Conservation (phyloP, 2,329 filamentous ascomycete species). For the Lachnellula occidentalis region DNA sequence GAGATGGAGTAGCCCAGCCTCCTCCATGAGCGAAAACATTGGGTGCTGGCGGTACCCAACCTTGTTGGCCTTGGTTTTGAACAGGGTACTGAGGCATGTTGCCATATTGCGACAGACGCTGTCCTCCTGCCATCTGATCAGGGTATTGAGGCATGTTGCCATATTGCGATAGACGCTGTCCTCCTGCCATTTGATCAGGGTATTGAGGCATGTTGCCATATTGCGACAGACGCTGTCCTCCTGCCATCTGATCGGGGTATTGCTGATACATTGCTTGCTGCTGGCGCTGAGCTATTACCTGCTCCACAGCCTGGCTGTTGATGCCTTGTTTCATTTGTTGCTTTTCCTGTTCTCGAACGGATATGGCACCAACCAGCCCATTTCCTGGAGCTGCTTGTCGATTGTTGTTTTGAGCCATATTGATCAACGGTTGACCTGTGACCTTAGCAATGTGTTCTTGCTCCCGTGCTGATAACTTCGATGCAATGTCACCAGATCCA, state of each 20-base stretch:
- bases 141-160: slow-evolving; percentile 25
- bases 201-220: slow-evolving; percentile 24
- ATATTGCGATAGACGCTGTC: too few relatives aligned
- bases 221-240: slow-evolving; percentile 17
- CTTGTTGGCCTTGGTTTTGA: slow-evolving; percentile 29
- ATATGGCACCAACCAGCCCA: slow-evolving; percentile 73
- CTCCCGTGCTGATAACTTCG: slow-evolving; percentile 74
- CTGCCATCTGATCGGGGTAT: slow-evolving; percentile 15
- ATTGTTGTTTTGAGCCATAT: slow-evolving; percentile 43
- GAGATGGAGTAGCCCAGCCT: slow-evolving; percentile 29
- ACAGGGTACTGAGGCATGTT: slow-evolving; percentile 18
- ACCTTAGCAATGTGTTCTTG: slow-evolving; percentile 83
- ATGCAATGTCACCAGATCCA: slow-evolving; percentile 42
- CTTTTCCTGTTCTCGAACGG: slow-evolving; percentile 73
- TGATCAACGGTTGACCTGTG: slow-evolving; percentile 71
- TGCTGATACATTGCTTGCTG: slow-evolving; percentile 38
- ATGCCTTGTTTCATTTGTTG: slow-evolving; percentile 63
- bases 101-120: too few relatives aligned
- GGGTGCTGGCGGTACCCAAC: slow-evolving; percentile 28
- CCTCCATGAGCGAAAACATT: slow-evolving; percentile 32
- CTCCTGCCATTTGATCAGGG: too few relatives aligned
- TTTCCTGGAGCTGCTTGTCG: slow-evolving; percentile 41
- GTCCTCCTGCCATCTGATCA: too few relatives aligned
- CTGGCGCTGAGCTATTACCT: slow-evolving; percentile 65
- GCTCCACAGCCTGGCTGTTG: slow-evolving; percentile 65